Percentiles rank a stretch among this genome's conserved stretches.
These are phyloP conservation scores for Aspergillus sp. DNA, from an alignment of 2,329 filamentous ascomycete species.

Conservation along the genomic window DNA sequence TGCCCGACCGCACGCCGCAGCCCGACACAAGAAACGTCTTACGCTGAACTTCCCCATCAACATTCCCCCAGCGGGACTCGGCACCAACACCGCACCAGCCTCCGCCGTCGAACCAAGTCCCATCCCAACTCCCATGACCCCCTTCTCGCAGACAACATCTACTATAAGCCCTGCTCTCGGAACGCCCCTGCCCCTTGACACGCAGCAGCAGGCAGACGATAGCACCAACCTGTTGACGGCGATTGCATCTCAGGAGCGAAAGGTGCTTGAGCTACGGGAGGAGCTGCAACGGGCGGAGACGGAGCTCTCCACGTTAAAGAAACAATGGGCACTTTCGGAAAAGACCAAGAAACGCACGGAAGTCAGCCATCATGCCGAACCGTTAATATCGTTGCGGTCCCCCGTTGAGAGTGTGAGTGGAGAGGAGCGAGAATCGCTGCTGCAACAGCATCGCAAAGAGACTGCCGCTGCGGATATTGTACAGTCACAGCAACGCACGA, in stretches of 20 bases:
- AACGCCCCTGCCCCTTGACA: slow-evolving; percentile 22
- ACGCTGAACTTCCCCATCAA: slow-evolving; percentile 44
- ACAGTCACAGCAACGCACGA: slow-evolving; percentile 31
- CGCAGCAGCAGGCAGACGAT: slow-evolving; percentile 34
- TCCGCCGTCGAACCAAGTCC: slow-evolving; percentile 17
- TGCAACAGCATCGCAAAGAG: slow-evolving; percentile 19
- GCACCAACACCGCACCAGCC: slow-evolving; percentile 23
- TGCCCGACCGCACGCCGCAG: slow-evolving; percentile 26
- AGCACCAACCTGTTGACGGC: slow-evolving; percentile 71
- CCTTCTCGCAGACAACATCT: slow-evolving; percentile 25
- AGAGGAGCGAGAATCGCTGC: slow-evolving; percentile 18
- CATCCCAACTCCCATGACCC: slow-evolving; percentile 28
- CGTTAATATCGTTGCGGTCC: slow-evolving; percentile 50
- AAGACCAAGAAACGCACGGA: slow-evolving; percentile 67
- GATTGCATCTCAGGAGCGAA: slow-evolving; percentile 84
- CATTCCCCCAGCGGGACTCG: slow-evolving; percentile 21
- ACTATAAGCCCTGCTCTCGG: slow-evolving; percentile 25
- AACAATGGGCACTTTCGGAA: slow-evolving; percentile 73
- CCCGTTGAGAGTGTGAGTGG: slow-evolving; percentile 16
- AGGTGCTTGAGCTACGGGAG: slow-evolving; percentile 83
- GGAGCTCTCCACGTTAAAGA: slow-evolving; percentile 70
- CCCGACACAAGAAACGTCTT: slow-evolving; percentile 40
- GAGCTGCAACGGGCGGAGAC: slow-evolving; percentile 77
- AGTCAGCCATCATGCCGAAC: slow-evolving; percentile 53
- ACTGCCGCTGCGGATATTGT: slow-evolving; percentile 17